Evolutionary conservation across 352 stramenopile species (phyloP), one percentile per base, ranked within the genome.

Genomic region (Pythium periplocum): DNA sequence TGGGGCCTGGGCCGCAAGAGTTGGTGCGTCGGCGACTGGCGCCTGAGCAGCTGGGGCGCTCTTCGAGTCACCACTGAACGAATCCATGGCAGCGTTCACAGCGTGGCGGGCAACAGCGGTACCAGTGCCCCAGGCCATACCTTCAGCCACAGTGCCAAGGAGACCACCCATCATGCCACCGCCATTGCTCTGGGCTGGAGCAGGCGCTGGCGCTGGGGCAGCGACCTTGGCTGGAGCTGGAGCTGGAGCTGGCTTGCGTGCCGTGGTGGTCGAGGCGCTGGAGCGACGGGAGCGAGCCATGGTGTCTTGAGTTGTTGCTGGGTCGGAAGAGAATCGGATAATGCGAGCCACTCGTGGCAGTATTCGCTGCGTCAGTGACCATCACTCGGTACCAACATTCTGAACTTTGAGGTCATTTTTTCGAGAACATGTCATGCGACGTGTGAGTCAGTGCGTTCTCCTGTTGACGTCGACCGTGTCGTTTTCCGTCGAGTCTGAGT

Each of bases 121-220:
- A 64, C 95, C 96, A 10, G 93, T 98, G 62, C 96, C 96, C 67
- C 98, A 98, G 4, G 95, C 95, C 79, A 98, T 98, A 53, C 96
- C 95, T 61, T 98, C 90, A 0, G 86, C 93, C 64, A 99, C 96
- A 12, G 93, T 98, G 54, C 87, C 92, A 47, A 96, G 74, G 52
- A 98, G 90, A 11, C 94, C 93, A 30, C 84, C 78, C 48, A 98
- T 87, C 76, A 98, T 96, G 33, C 75, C 79, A 11, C 78, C 75
- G n/a, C 61, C 53, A 31, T 50, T 39, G 53, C 34, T 10, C 59
- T 62, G 35, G 54, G 50, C 62, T 40, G 73, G 59, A 1, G 66
- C 60, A 33, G 66, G 68, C 2, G 63, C 62, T 2, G 75, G 48
- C 2, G 73, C 64, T 7, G 64, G 55, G 33, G 72, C 64, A 10